Percentiles rank a stretch among this genome's conserved stretches.
Evolutionary conservation across 768 basidiomycete species (phyloP).

Genomic region (Podaxis sp.): DNA sequence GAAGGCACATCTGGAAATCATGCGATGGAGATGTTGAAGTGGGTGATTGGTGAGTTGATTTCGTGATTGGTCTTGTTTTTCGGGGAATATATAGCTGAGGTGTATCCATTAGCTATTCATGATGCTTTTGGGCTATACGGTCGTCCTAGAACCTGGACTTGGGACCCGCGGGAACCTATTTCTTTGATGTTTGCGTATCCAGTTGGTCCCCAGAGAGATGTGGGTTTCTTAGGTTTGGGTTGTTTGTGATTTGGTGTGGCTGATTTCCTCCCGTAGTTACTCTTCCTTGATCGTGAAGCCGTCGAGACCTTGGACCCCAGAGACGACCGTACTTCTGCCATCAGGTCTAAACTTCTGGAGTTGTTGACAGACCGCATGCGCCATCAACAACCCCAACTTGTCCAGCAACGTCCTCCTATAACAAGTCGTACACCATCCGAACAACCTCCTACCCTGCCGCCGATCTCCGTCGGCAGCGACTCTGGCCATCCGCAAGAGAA

Average conservation of each 20-base stretch:
- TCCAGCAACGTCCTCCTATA: slow-evolving; percentile 20
- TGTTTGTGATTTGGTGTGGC: background rate
- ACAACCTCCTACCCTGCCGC: slow-evolving; percentile 35
- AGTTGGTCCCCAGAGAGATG: slow-evolving; percentile 79
- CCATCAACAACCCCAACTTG: slow-evolving; percentile 29
- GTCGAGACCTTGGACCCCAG: slow-evolving; percentile 78
- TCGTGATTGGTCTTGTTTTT: background rate
- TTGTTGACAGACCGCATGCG: slow-evolving; percentile 69
- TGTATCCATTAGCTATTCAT: slow-evolving; percentile 58
- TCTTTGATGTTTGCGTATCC: slow-evolving; percentile 97
- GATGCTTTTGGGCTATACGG: slow-evolving; percentile 90
- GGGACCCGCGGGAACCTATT: slow-evolving; percentile 80
- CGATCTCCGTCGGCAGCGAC: slow-evolving; percentile 28
- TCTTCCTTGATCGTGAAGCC: slow-evolving; percentile 85
- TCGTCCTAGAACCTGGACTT: slow-evolving; percentile 80
- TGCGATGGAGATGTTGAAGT: slow-evolving; percentile 84
- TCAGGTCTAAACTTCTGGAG: slow-evolving; percentile 61
- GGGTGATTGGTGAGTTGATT: slow-evolving; percentile 73
- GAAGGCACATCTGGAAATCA: slow-evolving; percentile 56
- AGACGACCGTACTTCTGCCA: slow-evolving; percentile 72
- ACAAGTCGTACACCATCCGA: slow-evolving; percentile 21
- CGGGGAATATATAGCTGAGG: slow-evolving; percentile 13
- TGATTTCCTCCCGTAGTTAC: slow-evolving; percentile 45
- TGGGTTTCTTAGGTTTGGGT: slow-evolving; percentile 38
- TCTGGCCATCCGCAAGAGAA: slow-evolving; percentile 16